These are phyloP conservation scores for Fusarium nodosum DNA, from an alignment of 2,329 filamentous ascomycete genomes.

Conservation along the genomic window DNA sequence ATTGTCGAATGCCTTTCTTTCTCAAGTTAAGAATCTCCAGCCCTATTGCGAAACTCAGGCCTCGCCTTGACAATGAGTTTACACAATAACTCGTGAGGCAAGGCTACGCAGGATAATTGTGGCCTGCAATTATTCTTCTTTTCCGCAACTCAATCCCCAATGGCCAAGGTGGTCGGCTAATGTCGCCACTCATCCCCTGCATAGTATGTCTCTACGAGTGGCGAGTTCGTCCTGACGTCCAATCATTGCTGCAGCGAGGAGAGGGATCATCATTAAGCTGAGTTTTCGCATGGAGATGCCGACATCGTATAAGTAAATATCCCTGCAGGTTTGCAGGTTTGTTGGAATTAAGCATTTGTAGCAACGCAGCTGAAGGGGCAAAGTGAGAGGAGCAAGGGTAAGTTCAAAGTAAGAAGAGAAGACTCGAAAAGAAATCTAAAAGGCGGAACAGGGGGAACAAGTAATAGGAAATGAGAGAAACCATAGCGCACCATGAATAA, in stretches of 20 bases:
- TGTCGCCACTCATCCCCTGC: not conserved
- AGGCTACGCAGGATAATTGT: conserved; percentile 9
- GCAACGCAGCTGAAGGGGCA: not conserved
- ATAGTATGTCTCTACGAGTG: not conserved
- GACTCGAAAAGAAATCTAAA: not conserved
- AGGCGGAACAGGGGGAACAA: not conserved
- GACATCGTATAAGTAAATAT: conserved; percentile 13
- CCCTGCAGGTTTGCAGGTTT: not conserved
- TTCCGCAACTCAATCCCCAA: conserved; percentile 6
- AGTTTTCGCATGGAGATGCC: not conserved
- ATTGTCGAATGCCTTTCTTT: not conserved
- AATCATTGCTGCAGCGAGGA: conserved; percentile 5
- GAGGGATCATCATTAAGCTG: conserved; percentile 21
- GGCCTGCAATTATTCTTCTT: not conserved
- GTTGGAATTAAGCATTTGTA: not conserved
- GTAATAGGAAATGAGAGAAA: conserved; percentile 8
- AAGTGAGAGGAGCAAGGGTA: not conserved
- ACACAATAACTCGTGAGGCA: conserved; percentile 10
- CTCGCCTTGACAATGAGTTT: not conserved
- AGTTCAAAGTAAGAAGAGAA: not conserved
- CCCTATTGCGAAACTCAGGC: not conserved
- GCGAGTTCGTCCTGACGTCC: conserved; percentile 4
- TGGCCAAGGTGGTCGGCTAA: not conserved
- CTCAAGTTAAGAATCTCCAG: not conserved
- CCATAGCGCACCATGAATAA: conserved; percentile 7